Evolutionary conservation across 1,284 basidiomycete genomes (phyloP), one percentile per base, ranked within the genome.

Genomic region (Ustilago lituana): DNA sequence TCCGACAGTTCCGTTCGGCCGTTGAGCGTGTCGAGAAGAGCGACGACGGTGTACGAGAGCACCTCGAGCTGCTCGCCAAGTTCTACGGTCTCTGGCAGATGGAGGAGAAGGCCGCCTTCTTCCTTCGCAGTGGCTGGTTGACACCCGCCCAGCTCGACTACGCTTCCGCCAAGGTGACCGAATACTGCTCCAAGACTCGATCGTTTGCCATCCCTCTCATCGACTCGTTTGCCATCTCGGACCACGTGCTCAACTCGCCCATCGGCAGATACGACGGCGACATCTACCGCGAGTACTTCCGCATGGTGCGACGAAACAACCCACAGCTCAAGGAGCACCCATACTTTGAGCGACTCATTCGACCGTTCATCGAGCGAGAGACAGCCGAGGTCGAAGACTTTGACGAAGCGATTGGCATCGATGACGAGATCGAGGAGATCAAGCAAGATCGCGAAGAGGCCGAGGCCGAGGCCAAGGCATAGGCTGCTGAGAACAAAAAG

Each of bases 171-270:
- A 63, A 77, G 59, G 85, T 87, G 10, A 84, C 85, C 54, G 82
- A 81, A 23, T 81, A 86, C 40, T 87, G 86, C 72, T 80, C 82
- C 31, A 81, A 84, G 51, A 77, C 86, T 43, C 82, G 86, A 37
- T 77, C 78, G 50, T 83, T 84, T 38, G 86, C 86, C 37, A 76
- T 82, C 44, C 84, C 85, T 10, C 81, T 87, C 33, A 79, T 86
- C 59, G 86, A 87, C 80, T 81, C 84, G 31, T 87, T 87, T 73
- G 84, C 84, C 12, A 83, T 86, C 29, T 83, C 83, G 39, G 86
- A 87, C 79, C 86, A 87, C 81, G 84, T 87, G 56, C 82, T 87
- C 82, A 87, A 87, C 82, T 86, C 85, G 43, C 86, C 86, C 23
- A 83, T 87, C 29, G 86, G 78, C 22, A 59, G 74, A 32, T 70